Percentiles rank a stretch among this genome's conserved stretches.
Evolutionary conservation across 2,329 filamentous ascomycete genomes (phyloP).

Genomic region (Cladosporium oxysporum): DNA sequence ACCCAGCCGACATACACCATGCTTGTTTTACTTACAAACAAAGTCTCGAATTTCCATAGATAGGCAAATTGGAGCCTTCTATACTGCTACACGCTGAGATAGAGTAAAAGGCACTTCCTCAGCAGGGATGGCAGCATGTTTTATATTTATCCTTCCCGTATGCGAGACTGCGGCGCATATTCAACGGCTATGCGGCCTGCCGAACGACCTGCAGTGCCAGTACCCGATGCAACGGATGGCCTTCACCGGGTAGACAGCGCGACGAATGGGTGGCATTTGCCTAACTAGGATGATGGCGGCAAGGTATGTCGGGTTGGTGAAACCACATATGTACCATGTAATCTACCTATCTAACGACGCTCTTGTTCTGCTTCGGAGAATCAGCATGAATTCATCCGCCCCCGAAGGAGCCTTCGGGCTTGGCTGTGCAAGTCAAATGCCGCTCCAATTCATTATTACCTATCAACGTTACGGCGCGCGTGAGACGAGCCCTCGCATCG

Average conservation of each 20-base stretch:
- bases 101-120: neutral
- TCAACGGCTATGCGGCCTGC: conserved; percentile 4
- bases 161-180: neutral
- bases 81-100: neutral
- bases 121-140: neutral
- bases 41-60: neutral
- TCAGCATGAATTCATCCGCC: conserved; percentile 8
- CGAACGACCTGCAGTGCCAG: neutral
- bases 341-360: neutral
- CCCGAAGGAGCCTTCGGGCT: neutral
- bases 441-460: neutral
- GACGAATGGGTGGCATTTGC: neutral
- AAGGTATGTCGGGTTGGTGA: neutral
- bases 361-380: neutral
- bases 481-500: neutral
- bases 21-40: neutral
- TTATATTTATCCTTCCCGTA: neutral
- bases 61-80: neutral
- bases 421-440: conserved; percentile 6
- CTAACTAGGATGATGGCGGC: neutral
- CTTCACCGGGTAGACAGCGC: neutral
- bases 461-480: neutral
- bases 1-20: neutral
- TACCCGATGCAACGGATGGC: neutral
- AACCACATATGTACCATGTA: neutral